Evolutionary conservation across 2,329 filamentous ascomycete species (phyloP).

Genomic region (Rutstroemia sydowiana): DNA sequence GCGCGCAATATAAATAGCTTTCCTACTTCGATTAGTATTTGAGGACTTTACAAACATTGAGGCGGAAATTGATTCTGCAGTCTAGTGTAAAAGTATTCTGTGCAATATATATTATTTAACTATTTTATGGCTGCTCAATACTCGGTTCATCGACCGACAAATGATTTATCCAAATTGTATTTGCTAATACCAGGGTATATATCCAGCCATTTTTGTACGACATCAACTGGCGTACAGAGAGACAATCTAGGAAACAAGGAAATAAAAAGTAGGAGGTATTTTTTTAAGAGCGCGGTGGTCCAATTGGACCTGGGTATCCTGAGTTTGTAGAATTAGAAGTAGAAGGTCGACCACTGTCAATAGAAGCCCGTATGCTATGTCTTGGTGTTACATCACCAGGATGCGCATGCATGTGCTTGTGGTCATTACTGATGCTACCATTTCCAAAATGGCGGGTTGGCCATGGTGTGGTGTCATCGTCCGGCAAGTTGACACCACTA

Average conservation of each 20-base stretch:
- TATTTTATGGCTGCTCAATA: background rate
- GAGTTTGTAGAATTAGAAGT: conserved; percentile 93
- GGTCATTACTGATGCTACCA: conserved; percentile 51
- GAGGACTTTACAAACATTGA: too few species aligned
- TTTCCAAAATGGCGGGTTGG: conserved; percentile 56
- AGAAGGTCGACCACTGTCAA: conserved; percentile 84
- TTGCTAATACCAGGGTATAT: conserved; percentile 32
- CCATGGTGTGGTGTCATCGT: conserved; percentile 67
- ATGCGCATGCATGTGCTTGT: conserved; percentile 54
- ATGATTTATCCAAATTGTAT: conserved; percentile 21
- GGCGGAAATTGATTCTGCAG: too few species aligned
- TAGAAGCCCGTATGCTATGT: conserved; percentile 76
- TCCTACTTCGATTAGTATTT: background rate
- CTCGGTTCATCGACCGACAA: too few species aligned
- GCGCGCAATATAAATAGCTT: background rate
- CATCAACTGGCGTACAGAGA: conserved; percentile 15
- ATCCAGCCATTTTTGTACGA: conserved; percentile 27
- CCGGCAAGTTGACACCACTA: conserved; percentile 86
- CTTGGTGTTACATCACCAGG: conserved; percentile 78
- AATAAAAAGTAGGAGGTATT: conserved; percentile 12
- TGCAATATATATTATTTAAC: background rate
- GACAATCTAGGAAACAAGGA: conserved; percentile 26
- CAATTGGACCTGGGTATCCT: conserved; percentile 90
- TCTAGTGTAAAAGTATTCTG: too few species aligned
- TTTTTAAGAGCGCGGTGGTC: conserved; percentile 67